Base-by-base conservation (phyloP, 495 filamentous ascomycete genomes). In the Cercophora newfieldiana region DNA sequence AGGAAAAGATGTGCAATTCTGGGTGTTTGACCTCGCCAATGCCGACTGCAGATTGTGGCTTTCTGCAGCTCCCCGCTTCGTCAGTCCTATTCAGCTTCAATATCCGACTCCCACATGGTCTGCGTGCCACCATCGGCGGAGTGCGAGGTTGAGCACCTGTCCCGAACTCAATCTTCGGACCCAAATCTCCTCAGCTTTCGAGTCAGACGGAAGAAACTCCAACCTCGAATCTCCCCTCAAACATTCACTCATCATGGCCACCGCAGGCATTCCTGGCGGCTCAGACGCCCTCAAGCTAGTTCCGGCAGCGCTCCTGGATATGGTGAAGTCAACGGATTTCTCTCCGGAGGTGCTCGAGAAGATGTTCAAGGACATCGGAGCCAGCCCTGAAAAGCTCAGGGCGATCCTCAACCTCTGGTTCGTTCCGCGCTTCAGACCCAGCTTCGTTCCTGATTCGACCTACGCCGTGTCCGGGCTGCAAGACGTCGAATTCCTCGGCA, bases 331-430 rank as follows among this genome's bases (percentile, higher is more conserved):
- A 21, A 51, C 24, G n/a, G 69, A 68, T 0, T 18, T 71, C 3
- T 63, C 68, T 14, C 64, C 63, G 1, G 74, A 73, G 18, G 54
- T 64, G 26, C 48, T 64, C n/a, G 49, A 59, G 28, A 73, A 71
- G 55, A 68, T 66, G 26, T 66, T 68, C 50, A 59, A 64, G 21
- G 69, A 69, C 22, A 44, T 72, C 25, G 68, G 70, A 56, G 68
- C 69, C 2, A 72, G 71, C 19, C 71, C 72, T 0, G 72, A 75
- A 24, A 77, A 74, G 63, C 57, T 74, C 12, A 67, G 72, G 19
- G 66, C 71, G 5, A 67, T 75, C 37, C 50, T 77, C 3, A 75
- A 73, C 47, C 51, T 73, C 12, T 74, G 70, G 69, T 69, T 77
- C 31, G 69, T 71, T 0, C 72, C 75, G 26, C 64, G 67, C 21